Evolutionary conservation across 1,284 basidiomycete species (phyloP), one percentile per base, ranked within the genome.

Genomic region (Ceratobasidium sp.): DNA sequence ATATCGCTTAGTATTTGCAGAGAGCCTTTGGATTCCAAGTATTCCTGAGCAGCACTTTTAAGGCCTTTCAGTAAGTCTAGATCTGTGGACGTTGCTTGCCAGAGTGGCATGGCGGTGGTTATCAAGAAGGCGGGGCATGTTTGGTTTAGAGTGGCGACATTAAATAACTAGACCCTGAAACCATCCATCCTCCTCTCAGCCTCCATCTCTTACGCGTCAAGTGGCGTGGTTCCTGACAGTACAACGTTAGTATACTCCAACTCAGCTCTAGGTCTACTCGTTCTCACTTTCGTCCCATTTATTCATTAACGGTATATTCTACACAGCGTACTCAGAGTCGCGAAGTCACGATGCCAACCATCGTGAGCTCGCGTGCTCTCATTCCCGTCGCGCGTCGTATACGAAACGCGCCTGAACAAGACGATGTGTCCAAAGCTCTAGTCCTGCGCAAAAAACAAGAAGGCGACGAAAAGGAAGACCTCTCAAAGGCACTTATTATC

Each of bases 401-500:
- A 40, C 44, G 28, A 44, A 75, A 75, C 46, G 61, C 73, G 33
- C 73, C 73, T 4, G 62, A 75, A 38, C 61, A 75, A 50, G 44
- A 46, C n/a, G 73, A 65, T 46, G 73, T 62, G 33, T 75, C 73
- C 33, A 75, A 75, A 44, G 73, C 73, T 13, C 46, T 75, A 40
- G 73, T 75, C 1, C 73, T 75, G 17, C 73, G 73, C 28, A 61
- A 61, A 28, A 75, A 75, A 38, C 73, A 75, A 46, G 38, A 23
- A 5, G 62, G 62, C 15, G 73, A 75, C 42, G 73, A 75, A 13
- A 75, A 20, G 26, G 73, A 75, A 28, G 73, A 75, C 42, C 62
- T 75, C n/a, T 65, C 73, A 48, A 75, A 56, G 12, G 73, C 73
- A 33, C 50, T 75, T 20, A 75, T 75, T 42, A 75, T 75, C 23